phyloP scores from a whole-genome alignment of 371 early-diverging fungal genomes.

The Mucor mucedo region DNA sequence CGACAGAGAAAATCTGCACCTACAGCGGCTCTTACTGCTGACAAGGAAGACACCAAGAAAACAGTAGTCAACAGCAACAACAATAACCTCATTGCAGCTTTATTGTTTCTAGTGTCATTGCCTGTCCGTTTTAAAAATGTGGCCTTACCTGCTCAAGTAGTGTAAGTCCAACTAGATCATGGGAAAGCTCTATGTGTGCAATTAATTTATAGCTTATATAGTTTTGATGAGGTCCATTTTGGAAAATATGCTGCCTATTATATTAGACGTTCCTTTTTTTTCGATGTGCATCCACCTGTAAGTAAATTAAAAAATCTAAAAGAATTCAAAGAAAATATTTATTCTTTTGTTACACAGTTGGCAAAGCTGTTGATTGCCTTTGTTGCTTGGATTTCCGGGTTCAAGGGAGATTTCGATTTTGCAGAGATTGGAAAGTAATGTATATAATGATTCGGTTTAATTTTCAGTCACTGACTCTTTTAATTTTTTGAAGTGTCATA shows the following conservation, averaged over 20 bases:
- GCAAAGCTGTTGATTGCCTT: constrained; percentile 94
- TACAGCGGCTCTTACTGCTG: background rate
- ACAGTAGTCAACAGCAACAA: background rate
- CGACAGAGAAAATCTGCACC: constrained; percentile 5
- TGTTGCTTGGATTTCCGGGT: constrained; percentile 77
- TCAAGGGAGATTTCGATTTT: constrained; percentile 89
- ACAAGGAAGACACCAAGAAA: background rate
- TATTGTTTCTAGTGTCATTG: constrained; percentile 22
- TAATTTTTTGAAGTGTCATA: constrained; percentile 24
- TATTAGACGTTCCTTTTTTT: constrained; percentile 89
- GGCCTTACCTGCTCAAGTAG: constrained; percentile 26
- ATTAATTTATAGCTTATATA: constrained; percentile 9
- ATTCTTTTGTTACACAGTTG: constrained; percentile 42
- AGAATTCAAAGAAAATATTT: background rate
- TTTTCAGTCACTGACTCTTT: background rate
- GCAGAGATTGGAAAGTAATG: constrained; percentile 77
- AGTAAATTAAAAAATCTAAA: constrained; percentile 13
- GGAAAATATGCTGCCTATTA: constrained; percentile 99
- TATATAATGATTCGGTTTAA: too few species aligned
- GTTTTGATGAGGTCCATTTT: constrained; percentile 99
- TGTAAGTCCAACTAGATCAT: constrained; percentile 18
- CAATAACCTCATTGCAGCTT: constrained; percentile 20
- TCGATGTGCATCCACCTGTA: constrained; percentile 87
- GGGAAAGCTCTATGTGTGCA: background rate
- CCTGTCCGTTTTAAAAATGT: constrained; percentile 28